These are phyloP conservation scores for Hanseniaspora vineae DNA, from an alignment of 805 yeast species.

Conservation along the genomic window DNA sequence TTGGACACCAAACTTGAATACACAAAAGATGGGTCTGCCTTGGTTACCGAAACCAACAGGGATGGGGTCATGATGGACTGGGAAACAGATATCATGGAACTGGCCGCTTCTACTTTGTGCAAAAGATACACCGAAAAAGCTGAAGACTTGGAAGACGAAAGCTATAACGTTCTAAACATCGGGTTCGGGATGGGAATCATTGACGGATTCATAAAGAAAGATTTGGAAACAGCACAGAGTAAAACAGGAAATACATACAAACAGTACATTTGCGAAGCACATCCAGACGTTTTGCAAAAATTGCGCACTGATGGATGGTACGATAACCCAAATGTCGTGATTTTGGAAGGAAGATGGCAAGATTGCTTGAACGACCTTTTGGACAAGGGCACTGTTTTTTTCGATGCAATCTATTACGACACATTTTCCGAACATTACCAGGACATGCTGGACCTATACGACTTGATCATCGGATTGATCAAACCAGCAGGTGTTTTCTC, in stretches of 20 bases:
- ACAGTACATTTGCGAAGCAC: slow-evolving; percentile 90
- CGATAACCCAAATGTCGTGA: slow-evolving; percentile 53
- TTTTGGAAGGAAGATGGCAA: slow-evolving; percentile 90
- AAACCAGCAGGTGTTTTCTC: slow-evolving; percentile 78
- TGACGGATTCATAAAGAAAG: slow-evolving; percentile 57
- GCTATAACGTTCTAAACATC: slow-evolving; percentile 54
- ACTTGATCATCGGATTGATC: slow-evolving; percentile 65
- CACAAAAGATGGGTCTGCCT: slow-evolving; percentile 39
- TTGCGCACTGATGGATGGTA: slow-evolving; percentile 73
- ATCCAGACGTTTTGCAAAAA: slow-evolving; percentile 72
- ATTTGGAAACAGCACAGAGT: slow-evolving; percentile 15
- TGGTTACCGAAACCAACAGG: slow-evolving; percentile 55
- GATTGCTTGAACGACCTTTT: slow-evolving; percentile 57
- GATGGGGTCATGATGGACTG: slow-evolving; percentile 98
- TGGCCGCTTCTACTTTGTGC: slow-evolving; percentile 68
- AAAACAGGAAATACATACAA: slow-evolving; percentile 38
- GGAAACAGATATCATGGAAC: slow-evolving; percentile 74
- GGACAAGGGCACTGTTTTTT: slow-evolving; percentile 46
- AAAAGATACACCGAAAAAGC: slow-evolving; percentile 22
- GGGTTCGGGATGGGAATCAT: slow-evolving; percentile 98
- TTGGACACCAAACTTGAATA: slow-evolving; percentile 56
- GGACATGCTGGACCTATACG: slow-evolving; percentile 80
- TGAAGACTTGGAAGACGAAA: slow-evolving; percentile 25
- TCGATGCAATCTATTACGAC: slow-evolving; percentile 88
- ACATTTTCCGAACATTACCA: slow-evolving; percentile 86